These are phyloP conservation scores for Zasmidium angulare DNA, from an alignment of 2,329 filamentous ascomycete genomes.

Conservation along the genomic window DNA sequence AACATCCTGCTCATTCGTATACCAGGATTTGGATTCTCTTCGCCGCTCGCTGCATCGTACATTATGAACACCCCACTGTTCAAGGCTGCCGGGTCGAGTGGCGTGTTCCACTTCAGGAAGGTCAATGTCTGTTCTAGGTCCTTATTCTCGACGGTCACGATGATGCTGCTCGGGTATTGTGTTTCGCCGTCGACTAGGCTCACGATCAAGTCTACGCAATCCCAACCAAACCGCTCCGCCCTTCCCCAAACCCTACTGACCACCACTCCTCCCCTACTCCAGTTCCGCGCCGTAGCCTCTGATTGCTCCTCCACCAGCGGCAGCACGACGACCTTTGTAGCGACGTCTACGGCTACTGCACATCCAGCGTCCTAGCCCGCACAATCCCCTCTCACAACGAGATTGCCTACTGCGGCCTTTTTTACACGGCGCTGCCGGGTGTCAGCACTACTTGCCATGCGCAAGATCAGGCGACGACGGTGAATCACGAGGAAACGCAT, in stretches of 20 bases:
- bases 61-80: constrained; percentile 41
- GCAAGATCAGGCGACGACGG: constrained; percentile 65
- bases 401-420: constrained; percentile 63
- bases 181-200: background rate
- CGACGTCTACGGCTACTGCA: constrained; percentile 57
- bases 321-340: constrained; percentile 57
- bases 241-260: constrained; percentile 43
- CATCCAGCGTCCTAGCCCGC: constrained; percentile 58
- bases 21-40: constrained; percentile 32
- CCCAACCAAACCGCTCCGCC: too few relatives aligned
- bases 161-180: constrained; percentile 16
- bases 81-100: constrained; percentile 39
- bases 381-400: constrained; percentile 50
- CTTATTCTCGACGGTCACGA: constrained; percentile 40
- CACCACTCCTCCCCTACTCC: constrained; percentile 58
- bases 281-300: constrained; percentile 53
- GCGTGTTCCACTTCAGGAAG: constrained; percentile 43
- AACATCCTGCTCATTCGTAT: constrained; percentile 39
- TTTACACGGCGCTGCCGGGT: constrained; percentile 56
- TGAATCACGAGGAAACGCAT: constrained; percentile 67
- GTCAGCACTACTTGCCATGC: constrained; percentile 56
- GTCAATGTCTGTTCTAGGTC: constrained; percentile 36
- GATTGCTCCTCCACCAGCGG: constrained; percentile 58
- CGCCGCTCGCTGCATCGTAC: constrained; percentile 28
- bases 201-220: background rate